phyloP scores from a whole-genome alignment of 345 rosid genomes.

The Heritiera fomes region DNA sequence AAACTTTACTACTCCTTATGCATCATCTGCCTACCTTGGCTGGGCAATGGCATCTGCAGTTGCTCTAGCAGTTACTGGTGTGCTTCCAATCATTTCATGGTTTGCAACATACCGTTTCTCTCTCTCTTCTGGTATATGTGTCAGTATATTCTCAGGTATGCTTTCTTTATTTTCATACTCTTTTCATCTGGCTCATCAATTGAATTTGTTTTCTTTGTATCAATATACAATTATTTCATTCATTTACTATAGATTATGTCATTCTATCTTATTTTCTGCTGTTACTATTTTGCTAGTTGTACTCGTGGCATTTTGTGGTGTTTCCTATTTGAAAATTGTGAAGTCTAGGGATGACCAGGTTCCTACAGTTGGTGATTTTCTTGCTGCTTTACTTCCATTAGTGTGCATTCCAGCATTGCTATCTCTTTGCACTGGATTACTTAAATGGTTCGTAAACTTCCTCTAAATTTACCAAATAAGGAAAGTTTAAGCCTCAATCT shows the following conservation, averaged over 20 bases:
- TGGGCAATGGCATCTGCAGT: constrained; percentile 98
- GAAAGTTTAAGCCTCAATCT: constrained; percentile 10
- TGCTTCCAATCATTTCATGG: constrained; percentile 97
- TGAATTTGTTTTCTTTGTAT: constrained; percentile 18
- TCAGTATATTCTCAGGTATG: constrained; percentile 80
- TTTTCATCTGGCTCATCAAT: constrained; percentile 3
- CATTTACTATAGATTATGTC: constrained; percentile 14
- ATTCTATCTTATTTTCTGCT: constrained; percentile 20
- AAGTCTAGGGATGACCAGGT: constrained; percentile 80
- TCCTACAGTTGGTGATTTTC: constrained; percentile 88
- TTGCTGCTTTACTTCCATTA: constrained; percentile 96
- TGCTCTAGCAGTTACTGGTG: constrained; percentile 85
- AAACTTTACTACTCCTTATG: constrained; percentile 73
- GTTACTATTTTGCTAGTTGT: constrained; percentile 59
- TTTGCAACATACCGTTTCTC: constrained; percentile 93
- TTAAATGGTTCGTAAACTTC: constrained; percentile 71
- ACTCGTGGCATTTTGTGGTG: constrained; percentile 91
- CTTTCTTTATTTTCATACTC: constrained; percentile 21
- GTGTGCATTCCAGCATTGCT: constrained; percentile 90
- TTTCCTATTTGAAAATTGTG: constrained; percentile 88
- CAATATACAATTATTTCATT: neutral
- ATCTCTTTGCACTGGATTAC: constrained; percentile 85
- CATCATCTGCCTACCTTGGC: constrained; percentile 87
- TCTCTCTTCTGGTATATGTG: constrained; percentile 81
- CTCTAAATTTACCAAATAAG: constrained; percentile 23